Evolutionary conservation across 371 early-diverging fungal genomes (phyloP).

Genomic region (Parasitella parasitica): DNA sequence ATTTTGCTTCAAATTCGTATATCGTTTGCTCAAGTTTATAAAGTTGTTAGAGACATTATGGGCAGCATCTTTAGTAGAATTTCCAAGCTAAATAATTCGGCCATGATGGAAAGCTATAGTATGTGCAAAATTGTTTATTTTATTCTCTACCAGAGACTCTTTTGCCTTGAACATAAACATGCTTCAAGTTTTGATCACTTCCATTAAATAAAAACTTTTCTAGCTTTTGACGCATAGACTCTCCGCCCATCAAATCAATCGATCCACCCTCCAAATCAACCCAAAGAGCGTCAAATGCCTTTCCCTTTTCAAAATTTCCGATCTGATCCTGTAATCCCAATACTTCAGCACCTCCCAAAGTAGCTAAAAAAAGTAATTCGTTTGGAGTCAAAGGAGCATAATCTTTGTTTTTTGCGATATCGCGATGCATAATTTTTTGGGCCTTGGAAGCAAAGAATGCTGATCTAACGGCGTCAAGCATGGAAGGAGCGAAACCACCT

Average conservation of each 20-base stretch:
- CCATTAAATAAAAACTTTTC: slow-evolving; percentile 72
- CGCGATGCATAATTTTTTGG: slow-evolving; percentile 35
- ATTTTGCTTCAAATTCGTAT: too few species aligned
- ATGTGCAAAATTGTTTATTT: background rate
- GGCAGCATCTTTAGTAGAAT: too few species aligned
- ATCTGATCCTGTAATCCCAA: slow-evolving; percentile 68
- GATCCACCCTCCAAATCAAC: slow-evolving; percentile 61
- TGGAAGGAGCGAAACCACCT: slow-evolving; percentile 82
- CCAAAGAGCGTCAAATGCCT: slow-evolving; percentile 89
- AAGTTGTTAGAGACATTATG: too few species aligned
- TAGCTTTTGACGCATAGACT: slow-evolving; percentile 39
- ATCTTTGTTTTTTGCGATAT: slow-evolving; percentile 18
- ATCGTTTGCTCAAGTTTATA: too few species aligned
- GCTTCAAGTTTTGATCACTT: slow-evolving; percentile 54
- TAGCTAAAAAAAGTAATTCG: slow-evolving; percentile 85
- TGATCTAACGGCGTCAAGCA: slow-evolving; percentile 83
- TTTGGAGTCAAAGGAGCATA: slow-evolving; percentile 35
- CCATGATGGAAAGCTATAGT: too few species aligned
- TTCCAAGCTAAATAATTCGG: too few species aligned
- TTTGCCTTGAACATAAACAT: slow-evolving; percentile 64
- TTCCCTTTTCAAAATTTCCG: slow-evolving; percentile 81
- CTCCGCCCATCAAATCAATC: slow-evolving; percentile 54
- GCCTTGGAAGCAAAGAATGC: slow-evolving; percentile 75
- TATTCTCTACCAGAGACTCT: slow-evolving; percentile 34
- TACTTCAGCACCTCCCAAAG: slow-evolving; percentile 85